A percentile compares a stretch with the other conserved stretches of the same genome.
Conservation (phyloP, 371 early-diverging fungal genomes). For the Mortierella sp. region DNA sequence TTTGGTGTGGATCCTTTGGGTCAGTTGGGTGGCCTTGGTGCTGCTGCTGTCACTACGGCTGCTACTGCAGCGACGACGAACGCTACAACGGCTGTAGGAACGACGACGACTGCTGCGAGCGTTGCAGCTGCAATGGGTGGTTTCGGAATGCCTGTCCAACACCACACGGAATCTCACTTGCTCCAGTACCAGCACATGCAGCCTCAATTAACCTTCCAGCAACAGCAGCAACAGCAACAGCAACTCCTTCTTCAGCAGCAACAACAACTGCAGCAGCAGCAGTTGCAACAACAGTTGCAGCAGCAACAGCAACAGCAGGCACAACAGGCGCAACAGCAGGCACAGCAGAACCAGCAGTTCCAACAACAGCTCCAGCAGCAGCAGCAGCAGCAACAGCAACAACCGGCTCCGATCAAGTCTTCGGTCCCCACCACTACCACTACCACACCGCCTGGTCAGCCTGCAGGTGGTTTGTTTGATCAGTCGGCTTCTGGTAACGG, state of each 20-base stretch:
- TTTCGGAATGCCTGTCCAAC: conserved; percentile 9
- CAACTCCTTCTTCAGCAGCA: conserved; percentile 1
- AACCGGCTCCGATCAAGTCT: neutral
- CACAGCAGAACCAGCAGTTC: conserved; percentile 13
- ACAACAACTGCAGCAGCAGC: conserved; percentile 3
- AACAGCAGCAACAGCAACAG: conserved; percentile 2
- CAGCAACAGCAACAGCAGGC: conserved; percentile 7
- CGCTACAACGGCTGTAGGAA: neutral
- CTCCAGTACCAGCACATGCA: conserved; percentile 17
- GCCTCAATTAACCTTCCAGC: conserved; percentile 14
- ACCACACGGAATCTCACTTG: conserved; percentile 10
- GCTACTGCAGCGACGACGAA: neutral
- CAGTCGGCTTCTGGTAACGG: too few relatives aligned
- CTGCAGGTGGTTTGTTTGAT: neutral
- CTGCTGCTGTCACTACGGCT: neutral
- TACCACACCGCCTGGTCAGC: neutral
- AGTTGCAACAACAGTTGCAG: conserved; percentile 6
- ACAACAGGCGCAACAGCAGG: conserved; percentile 20
- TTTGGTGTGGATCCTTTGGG: conserved; percentile 19
- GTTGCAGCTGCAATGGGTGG: conserved; percentile 1
- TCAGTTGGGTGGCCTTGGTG: conserved; percentile 22
- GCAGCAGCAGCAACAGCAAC: conserved; percentile 15
- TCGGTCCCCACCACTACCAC: conserved; percentile 21
- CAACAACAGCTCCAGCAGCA: conserved; percentile 25
- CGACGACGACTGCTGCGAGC: neutral